Evolutionary conservation across 108 stramenopile species (phyloP), one percentile per base, ranked within the genome.

Genomic region (Cyclotella distinguenda): DNA sequence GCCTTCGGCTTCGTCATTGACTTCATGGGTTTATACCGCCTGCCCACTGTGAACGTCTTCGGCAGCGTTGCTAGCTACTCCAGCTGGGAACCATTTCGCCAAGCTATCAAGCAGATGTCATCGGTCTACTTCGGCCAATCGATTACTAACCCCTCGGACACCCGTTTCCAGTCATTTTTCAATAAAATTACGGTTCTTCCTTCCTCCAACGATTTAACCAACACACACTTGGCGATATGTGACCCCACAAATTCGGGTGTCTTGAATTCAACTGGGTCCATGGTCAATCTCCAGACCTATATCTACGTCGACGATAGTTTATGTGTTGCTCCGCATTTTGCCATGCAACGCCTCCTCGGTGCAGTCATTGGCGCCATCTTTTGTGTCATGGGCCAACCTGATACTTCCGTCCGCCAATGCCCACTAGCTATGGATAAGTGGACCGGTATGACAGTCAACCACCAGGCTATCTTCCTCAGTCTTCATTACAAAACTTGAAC

Each of bases 291-390:
- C n/a, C 58, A 36, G 1, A n/a, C 59, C 0, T 18, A 33, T 1
- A 48, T 70, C 0, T 70, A 46, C n/a, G 68, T 70, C 1, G 59
- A 60, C 49, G 59, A 70, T 30, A 18, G 31, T 1, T 22, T 60
- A 3, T 4, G 51, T 13, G 22, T 33, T 11, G 43, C 40, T 1
- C 8, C 32, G 0, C 4, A 10, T 3, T 7, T 25, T 4, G 5
- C 5, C 0, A 63, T 72, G 61, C 12, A 49, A 45, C 13, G 30
- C 0, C 2, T 11, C 0, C 40, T 72, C 1, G 39, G 44, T 7
- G 62, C 56, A 6, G 39, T 40, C 0, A 64, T 72, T 3, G 62
- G 64, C 12, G 71, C 71, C 25, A 57, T 64, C 35, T 72, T 72
- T 43, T 13, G 18, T 0, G 34, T 72, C 1, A 57, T 64, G 71